These are phyloP conservation scores for Tuber borchii DNA, from an alignment of 495 filamentous ascomycete genomes.

Conservation along the genomic window DNA sequence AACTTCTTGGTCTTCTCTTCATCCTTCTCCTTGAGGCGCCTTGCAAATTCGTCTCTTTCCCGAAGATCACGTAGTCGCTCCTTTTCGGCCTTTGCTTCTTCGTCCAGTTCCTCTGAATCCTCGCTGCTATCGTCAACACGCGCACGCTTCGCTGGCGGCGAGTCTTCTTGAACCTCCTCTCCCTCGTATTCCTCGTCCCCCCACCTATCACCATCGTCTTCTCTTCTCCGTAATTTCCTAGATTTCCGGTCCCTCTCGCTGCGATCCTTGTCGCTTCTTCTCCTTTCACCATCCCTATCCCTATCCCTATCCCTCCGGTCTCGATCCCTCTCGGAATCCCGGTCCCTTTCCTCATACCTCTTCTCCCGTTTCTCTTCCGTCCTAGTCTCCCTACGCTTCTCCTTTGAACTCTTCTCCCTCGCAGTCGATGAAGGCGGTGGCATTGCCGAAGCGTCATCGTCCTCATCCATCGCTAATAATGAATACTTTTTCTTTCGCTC, in stretches of 20 bases:
- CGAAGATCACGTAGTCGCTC: constrained; percentile 58
- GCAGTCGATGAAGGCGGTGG: constrained; percentile 50
- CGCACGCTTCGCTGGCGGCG: constrained; percentile 55
- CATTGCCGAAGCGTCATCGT: constrained; percentile 45
- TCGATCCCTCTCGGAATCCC: constrained; percentile 41
- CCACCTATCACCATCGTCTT: constrained; percentile 69
- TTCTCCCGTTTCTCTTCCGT: constrained; percentile 37
- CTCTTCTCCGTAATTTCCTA: constrained; percentile 52
- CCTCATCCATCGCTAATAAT: constrained; percentile 77
- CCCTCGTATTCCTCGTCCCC: constrained; percentile 66
- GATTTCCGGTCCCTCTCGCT: constrained; percentile 43
- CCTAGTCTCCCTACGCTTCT: constrained; percentile 45
- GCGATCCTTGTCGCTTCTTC: constrained; percentile 45
- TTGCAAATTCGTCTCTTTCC: constrained; percentile 69
- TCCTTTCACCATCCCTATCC: constrained; percentile 42
- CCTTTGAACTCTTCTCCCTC: constrained; percentile 51
- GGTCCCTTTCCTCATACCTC: constrained; percentile 35
- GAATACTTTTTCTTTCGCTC: constrained; percentile 62
- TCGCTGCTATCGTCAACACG: constrained; percentile 53
- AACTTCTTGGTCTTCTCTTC: constrained; percentile 62
- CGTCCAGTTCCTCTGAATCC: constrained; percentile 50
- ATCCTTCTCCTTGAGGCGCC: constrained; percentile 64
- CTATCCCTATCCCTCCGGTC: constrained; percentile 42
- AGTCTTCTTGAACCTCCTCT: constrained; percentile 44
- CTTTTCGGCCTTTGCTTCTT: constrained; percentile 52